Percentiles rank a stretch among this genome's conserved stretches.
Conservation (phyloP, 108 stramenopile genomes). For the Pseudonitzschia delicatissima region DNA sequence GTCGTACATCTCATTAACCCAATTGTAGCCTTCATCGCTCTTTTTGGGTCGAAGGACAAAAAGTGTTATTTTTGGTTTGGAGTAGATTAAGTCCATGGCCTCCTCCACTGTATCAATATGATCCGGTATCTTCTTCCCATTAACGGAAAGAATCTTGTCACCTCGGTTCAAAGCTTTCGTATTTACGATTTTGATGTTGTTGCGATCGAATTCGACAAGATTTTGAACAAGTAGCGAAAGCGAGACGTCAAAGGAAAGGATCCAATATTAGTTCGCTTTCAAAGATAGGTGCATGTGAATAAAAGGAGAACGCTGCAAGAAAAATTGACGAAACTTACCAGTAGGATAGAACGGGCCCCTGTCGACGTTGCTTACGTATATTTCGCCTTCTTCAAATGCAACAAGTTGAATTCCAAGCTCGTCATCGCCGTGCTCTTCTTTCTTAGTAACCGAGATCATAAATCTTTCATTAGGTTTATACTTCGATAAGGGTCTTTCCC, state of each 20-base stretch:
- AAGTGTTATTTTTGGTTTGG: slow-evolving; percentile 12
- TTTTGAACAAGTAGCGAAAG: too few species aligned
- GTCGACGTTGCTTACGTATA: slow-evolving; percentile 18
- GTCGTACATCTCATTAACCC: slow-evolving; percentile 24
- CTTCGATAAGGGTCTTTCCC: slow-evolving; percentile 15
- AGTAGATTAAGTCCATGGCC: slow-evolving; percentile 3
- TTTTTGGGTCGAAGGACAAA: slow-evolving; percentile 16
- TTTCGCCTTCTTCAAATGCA: slow-evolving; percentile 6
- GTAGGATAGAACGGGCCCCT: slow-evolving; percentile 24
- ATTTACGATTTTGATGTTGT: too few species aligned
- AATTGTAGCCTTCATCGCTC: slow-evolving; percentile 22
- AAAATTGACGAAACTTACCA: slow-evolving; percentile 3
- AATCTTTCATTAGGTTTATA: slow-evolving; percentile 25
- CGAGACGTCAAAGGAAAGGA: too few species aligned
- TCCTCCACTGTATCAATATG: slow-evolving; percentile 14
- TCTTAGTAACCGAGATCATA: slow-evolving; percentile 26
- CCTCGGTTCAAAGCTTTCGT: slow-evolving; percentile 21
- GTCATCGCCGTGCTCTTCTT: background rate
- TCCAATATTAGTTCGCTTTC: too few species aligned
- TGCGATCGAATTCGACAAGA: too few species aligned
- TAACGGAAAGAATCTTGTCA: slow-evolving; percentile 29
- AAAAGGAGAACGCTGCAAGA: too few species aligned
- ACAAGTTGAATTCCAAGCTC: slow-evolving; percentile 15
- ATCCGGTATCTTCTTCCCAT: slow-evolving; percentile 22
- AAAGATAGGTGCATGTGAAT: too few species aligned